These are phyloP conservation scores for Tremella yokohamensis DNA, from an alignment of 768 basidiomycete species.

Conservation along the genomic window DNA sequence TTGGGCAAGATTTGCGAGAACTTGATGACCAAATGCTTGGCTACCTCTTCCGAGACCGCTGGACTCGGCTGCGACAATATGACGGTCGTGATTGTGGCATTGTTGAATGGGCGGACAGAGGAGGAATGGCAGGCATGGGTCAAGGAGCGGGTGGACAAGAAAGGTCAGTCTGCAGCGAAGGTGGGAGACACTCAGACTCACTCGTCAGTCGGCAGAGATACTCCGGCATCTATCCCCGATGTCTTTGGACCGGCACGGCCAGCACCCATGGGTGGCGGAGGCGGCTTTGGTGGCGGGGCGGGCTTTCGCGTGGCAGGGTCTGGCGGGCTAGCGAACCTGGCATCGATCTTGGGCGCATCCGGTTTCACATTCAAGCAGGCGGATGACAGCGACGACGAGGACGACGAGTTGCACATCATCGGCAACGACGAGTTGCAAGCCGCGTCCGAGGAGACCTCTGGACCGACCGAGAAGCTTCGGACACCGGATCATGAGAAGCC, in stretches of 20 bases:
- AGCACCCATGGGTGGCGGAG: constrained; percentile 8
- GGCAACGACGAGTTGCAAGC: constrained; percentile 55
- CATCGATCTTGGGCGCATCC: constrained; percentile 60
- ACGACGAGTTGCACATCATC: constrained; percentile 63
- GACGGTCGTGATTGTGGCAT: constrained; percentile 86
- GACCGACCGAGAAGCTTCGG: too few relatives aligned
- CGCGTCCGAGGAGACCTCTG: neutral
- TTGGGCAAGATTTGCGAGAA: constrained; percentile 80
- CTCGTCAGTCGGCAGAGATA: constrained; percentile 63
- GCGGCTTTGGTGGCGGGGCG: constrained; percentile 12
- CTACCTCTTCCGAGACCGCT: constrained; percentile 85
- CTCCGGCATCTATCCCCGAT: constrained; percentile 70
- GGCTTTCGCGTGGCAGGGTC: constrained; percentile 50
- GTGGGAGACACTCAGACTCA: neutral
- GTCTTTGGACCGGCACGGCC: constrained; percentile 53
- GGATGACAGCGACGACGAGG: constrained; percentile 57
- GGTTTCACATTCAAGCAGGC: constrained; percentile 67
- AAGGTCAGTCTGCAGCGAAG: constrained; percentile 39
- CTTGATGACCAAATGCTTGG: constrained; percentile 88
- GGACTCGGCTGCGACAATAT: constrained; percentile 99
- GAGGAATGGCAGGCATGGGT: constrained; percentile 93
- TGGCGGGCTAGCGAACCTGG: constrained; percentile 56
- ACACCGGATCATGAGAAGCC: constrained; percentile 35
- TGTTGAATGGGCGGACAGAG: constrained; percentile 79
- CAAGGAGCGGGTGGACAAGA: constrained; percentile 69